Conservation (phyloP, 2,329 filamentous ascomycete genomes). For the Sphaerulina populicola region DNA sequence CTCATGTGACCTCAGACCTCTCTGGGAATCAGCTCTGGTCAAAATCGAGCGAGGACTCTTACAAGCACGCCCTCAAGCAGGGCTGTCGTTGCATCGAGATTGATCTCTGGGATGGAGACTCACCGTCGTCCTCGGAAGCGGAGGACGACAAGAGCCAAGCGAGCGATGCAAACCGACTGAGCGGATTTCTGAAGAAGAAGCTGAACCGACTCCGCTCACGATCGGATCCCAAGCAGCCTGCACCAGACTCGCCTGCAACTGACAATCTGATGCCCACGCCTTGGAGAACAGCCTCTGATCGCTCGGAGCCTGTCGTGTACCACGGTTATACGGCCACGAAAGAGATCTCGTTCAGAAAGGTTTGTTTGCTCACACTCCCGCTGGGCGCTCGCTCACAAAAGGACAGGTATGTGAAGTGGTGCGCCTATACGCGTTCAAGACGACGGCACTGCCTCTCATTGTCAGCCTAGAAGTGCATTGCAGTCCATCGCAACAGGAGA, state of each 20-base stretch:
- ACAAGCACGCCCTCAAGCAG: slow-evolving; percentile 58
- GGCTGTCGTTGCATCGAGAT: slow-evolving; percentile 90
- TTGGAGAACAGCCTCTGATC: slow-evolving; percentile 25
- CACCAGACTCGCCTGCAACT: slow-evolving; percentile 11
- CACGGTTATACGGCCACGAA: slow-evolving; percentile 67
- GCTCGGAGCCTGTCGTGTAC: slow-evolving; percentile 28
- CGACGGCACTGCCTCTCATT: slow-evolving; percentile 61
- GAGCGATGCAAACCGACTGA: slow-evolving; percentile 30
- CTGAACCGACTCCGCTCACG: slow-evolving; percentile 23
- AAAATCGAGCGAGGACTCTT: slow-evolving; percentile 66
- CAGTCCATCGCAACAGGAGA: slow-evolving; percentile 69
- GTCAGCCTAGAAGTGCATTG: slow-evolving; percentile 90
- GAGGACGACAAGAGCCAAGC: slow-evolving; percentile 24
- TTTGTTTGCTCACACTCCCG: slow-evolving; percentile 47
- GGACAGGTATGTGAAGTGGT: slow-evolving; percentile 8
- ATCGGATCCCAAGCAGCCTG: slow-evolving; percentile 12
- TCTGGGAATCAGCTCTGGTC: slow-evolving; percentile 78
- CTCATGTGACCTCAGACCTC: slow-evolving; percentile 39
- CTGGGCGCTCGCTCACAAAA: not conserved
- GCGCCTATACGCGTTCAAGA: slow-evolving; percentile 1
- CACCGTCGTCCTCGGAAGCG: slow-evolving; percentile 34
- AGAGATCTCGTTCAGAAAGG: slow-evolving; percentile 77
- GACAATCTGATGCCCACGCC: slow-evolving; percentile 24
- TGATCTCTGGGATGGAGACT: slow-evolving; percentile 79
- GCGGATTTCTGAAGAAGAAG: slow-evolving; percentile 25